Evolutionary conservation across 1,284 basidiomycete species (phyloP).

Genomic region (Lentinula novae-zelandiae): DNA sequence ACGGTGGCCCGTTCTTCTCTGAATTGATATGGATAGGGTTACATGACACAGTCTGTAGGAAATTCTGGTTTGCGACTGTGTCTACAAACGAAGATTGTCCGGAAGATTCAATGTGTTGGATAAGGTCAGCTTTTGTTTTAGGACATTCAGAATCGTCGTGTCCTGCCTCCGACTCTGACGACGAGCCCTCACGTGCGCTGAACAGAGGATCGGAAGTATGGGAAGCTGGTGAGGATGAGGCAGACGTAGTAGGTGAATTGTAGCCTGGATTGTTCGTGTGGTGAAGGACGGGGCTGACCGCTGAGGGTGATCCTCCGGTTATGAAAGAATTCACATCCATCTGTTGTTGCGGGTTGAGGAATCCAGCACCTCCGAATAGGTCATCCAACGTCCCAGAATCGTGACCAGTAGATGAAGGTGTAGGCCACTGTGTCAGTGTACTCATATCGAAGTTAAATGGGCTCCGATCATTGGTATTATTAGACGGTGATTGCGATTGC

Average conservation of each 20-base stretch:
- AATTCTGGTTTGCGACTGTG: constrained; percentile 26
- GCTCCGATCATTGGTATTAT: constrained; percentile 21
- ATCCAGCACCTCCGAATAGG: constrained; percentile 49
- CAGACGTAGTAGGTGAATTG: constrained; percentile 26
- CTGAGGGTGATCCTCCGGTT: constrained; percentile 31
- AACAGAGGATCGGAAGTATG: constrained; percentile 35
- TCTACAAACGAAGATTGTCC: constrained; percentile 50
- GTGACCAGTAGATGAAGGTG: constrained; percentile 26
- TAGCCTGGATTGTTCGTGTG: constrained; percentile 25
- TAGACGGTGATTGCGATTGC: constrained; percentile 18
- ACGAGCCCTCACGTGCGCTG: constrained; percentile 31
- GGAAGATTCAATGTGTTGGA: constrained; percentile 38
- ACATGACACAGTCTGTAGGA: constrained; percentile 18
- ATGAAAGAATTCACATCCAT: constrained; percentile 45
- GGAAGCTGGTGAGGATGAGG: constrained; percentile 26
- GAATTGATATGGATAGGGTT: constrained; percentile 11
- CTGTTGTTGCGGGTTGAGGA: constrained; percentile 35
- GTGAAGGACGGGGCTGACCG: constrained; percentile 55
- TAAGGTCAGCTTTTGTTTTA: constrained; percentile 54
- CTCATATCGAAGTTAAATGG: constrained; percentile 38
- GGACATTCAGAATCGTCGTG: constrained; percentile 39
- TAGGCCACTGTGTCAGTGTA: constrained; percentile 36
- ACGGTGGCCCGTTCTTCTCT: constrained; percentile 28
- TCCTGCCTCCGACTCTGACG: constrained; percentile 28
- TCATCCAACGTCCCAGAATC: constrained; percentile 49